These are phyloP conservation scores for Paecilomyces sp. DNA, from an alignment of 2,329 filamentous ascomycete species.

Conservation along the genomic window DNA sequence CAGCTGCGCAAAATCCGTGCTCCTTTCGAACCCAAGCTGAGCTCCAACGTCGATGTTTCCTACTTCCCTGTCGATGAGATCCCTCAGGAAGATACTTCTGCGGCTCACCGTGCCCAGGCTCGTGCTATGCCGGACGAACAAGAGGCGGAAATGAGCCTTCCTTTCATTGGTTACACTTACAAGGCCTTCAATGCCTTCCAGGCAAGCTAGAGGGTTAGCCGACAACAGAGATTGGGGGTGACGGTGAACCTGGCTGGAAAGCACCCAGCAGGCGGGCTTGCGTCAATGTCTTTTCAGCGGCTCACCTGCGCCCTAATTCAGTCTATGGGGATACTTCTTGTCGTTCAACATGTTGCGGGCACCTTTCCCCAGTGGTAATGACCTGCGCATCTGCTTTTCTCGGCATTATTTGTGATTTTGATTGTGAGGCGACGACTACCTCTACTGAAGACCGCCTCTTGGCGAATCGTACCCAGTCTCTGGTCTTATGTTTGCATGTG, in stretches of 20 bases:
- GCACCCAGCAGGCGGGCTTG: slow-evolving; percentile 28
- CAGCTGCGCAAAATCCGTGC: slow-evolving; percentile 86
- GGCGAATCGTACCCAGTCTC: neutral
- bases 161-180: slow-evolving; percentile 95
- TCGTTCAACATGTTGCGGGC: slow-evolving; percentile 30
- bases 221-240: slow-evolving; percentile 10
- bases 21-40: slow-evolving; percentile 89
- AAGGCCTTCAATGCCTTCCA: slow-evolving; percentile 80
- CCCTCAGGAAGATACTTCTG: slow-evolving; percentile 89
- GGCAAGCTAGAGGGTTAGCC: slow-evolving; percentile 20
- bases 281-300: slow-evolving; percentile 14
- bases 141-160: slow-evolving; percentile 88
- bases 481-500: neutral
- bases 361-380: slow-evolving; percentile 17
- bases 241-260: slow-evolving; percentile 13
- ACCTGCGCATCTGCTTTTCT: slow-evolving; percentile 17
- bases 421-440: slow-evolving; percentile 15
- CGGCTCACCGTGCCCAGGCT: slow-evolving; percentile 76
- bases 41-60: slow-evolving; percentile 89
- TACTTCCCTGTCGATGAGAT: slow-evolving; percentile 99
- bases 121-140: slow-evolving; percentile 67
- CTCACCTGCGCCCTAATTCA: slow-evolving; percentile 14
- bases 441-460: slow-evolving; percentile 8
- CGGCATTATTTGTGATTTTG: slow-evolving; percentile 13
- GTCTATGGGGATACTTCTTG: slow-evolving; percentile 17